These are phyloP conservation scores for Herpotrichia juniperi DNA, from an alignment of 2,329 filamentous ascomycete genomes.

Conservation along the genomic window DNA sequence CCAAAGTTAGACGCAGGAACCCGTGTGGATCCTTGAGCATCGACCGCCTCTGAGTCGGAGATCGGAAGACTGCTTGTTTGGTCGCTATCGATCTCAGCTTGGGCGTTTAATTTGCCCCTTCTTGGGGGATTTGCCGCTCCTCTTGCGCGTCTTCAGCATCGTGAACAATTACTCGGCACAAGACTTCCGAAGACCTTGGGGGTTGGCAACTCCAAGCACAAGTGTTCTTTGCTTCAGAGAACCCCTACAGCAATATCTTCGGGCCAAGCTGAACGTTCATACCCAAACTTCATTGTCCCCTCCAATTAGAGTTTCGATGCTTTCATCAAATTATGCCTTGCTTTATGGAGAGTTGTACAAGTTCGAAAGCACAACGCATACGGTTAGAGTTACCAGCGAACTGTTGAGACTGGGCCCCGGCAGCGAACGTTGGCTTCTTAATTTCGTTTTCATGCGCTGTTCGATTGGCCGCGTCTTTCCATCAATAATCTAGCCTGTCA, in stretches of 20 bases:
- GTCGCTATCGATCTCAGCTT: background rate
- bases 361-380: constrained; percentile 7
- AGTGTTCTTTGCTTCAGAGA: background rate
- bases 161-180: background rate
- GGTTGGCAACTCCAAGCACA: background rate
- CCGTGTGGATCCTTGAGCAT: constrained; percentile 15
- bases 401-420: constrained; percentile 31
- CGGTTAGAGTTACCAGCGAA: constrained; percentile 24
- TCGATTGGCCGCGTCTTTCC: constrained; percentile 28
- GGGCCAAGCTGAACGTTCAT: background rate
- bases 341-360: background rate
- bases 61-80: constrained; percentile 1
- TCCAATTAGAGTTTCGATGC: too few species aligned
- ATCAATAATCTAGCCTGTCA: constrained; percentile 40
- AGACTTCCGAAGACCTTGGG: constrained; percentile 5
- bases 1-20: constrained; percentile 33
- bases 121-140: constrained; percentile 2
- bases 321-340: background rate
- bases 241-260: background rate
- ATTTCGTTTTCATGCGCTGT: constrained; percentile 38
- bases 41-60: background rate
- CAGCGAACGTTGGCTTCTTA: constrained; percentile 30
- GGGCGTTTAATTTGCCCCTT: background rate
- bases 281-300: background rate
- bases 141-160: background rate